phyloP scores from a whole-genome alignment of 2,329 filamentous ascomycete species.

The Penicillium capsulatum region DNA sequence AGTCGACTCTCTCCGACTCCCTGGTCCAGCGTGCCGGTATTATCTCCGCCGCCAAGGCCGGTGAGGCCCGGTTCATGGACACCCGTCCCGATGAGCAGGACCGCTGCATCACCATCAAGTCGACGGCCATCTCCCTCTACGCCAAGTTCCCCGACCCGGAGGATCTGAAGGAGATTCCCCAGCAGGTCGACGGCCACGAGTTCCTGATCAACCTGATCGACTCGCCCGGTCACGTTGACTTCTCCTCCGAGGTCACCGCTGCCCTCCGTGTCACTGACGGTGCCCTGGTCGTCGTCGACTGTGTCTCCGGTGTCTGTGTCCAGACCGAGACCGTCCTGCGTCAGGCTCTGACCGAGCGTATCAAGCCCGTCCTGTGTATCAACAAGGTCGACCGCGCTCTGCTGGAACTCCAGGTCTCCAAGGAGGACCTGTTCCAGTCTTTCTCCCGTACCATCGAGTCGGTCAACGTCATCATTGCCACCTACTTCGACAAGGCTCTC shows the following conservation, averaged over 20 bases:
- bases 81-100: conserved; percentile 98
- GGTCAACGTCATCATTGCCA: conserved; percentile 99
- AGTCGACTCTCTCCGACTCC: conserved; percentile 99
- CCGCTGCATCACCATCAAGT: conserved; percentile 99
- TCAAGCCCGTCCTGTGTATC: conserved; percentile 99
- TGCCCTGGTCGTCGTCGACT: conserved; percentile 99
- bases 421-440: conserved; percentile 99
- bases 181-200: conserved; percentile 83
- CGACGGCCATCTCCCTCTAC: conserved; percentile 98
- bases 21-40: conserved; percentile 99
- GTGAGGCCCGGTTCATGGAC: conserved; percentile 93
- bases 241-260: conserved; percentile 98
- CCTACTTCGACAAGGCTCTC: conserved; percentile 93
- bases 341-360: conserved; percentile 98
- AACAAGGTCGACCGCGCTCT: conserved; percentile 99
- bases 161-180: conserved; percentile 90
- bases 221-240: conserved; percentile 99
- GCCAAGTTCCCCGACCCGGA: conserved; percentile 74
- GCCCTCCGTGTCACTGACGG: conserved; percentile 99
- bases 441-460: conserved; percentile 99
- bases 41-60: conserved; percentile 95
- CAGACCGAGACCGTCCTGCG: conserved; percentile 99
- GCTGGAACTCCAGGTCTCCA: conserved; percentile 95
- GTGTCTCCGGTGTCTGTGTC: conserved; percentile 98
- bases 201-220: conserved; percentile 99